A percentile compares a stretch with the other conserved stretches of the same genome.
Evolutionary conservation across 2,329 filamentous ascomycete genomes (phyloP).

Genomic region (Pseudocercospora musae): DNA sequence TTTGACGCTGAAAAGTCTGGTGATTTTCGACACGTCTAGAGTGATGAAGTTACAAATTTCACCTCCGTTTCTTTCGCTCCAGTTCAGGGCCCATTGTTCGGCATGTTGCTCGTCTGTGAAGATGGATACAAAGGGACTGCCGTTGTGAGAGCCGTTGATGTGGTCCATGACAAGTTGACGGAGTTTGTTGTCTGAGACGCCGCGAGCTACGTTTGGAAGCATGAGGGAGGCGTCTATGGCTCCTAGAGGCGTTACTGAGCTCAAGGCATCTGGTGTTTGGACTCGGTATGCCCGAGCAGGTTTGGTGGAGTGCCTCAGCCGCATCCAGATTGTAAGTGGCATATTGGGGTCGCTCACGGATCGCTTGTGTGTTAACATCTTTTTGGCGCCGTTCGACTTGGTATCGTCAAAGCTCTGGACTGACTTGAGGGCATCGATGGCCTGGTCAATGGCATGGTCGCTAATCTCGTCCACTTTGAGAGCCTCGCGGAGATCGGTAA

Average conservation of each 20-base stretch:
- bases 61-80: constrained; percentile 9
- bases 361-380: constrained; percentile 8
- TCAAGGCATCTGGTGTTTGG: constrained; percentile 11
- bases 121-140: constrained; percentile 13
- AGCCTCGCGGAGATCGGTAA: constrained; percentile 4
- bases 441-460: constrained; percentile 9
- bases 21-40: constrained; percentile 15
- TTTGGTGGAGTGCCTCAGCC: constrained; percentile 12
- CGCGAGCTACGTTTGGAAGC: constrained; percentile 11
- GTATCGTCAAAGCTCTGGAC: constrained; percentile 5
- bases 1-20: constrained; percentile 11
- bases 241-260: constrained; percentile 8
- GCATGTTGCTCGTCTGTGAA: constrained; percentile 11
- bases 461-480: constrained; percentile 4
- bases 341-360: constrained; percentile 6
- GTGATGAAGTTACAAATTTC: constrained; percentile 1
- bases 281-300: constrained; percentile 12
- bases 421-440: constrained; percentile 1
- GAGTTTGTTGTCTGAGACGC: constrained; percentile 9
- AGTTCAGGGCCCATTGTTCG: constrained; percentile 12
- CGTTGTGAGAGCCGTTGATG: constrained; percentile 10
- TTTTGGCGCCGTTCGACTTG: background rate
- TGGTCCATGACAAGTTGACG: constrained; percentile 13
- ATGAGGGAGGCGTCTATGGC: constrained; percentile 10
- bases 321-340: constrained; percentile 15